phyloP scores from a whole-genome alignment of 1,139 yeast genomes.

The Meyerozyma smithsonii region DNA sequence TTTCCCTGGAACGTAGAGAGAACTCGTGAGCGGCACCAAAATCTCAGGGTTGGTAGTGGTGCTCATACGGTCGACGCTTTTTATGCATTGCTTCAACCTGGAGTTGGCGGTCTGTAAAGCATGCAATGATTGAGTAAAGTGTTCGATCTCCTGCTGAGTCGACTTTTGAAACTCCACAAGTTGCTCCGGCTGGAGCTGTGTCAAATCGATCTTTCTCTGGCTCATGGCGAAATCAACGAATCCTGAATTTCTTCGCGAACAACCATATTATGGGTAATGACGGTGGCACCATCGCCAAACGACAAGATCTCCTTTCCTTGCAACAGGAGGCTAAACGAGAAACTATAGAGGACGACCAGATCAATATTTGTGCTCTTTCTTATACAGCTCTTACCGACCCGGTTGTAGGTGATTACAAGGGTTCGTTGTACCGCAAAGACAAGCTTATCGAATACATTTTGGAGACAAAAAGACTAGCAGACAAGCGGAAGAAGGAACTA shows the following conservation, averaged over 20 bases:
- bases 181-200: constrained; percentile 76
- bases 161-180: constrained; percentile 78
- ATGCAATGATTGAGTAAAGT: constrained; percentile 76
- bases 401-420: constrained; percentile 68
- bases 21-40: constrained; percentile 83
- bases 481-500: constrained; percentile 13
- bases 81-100: constrained; percentile 78
- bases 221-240: too few relatives aligned
- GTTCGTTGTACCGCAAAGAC: constrained; percentile 67
- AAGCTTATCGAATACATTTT: constrained; percentile 56
- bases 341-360: constrained; percentile 32
- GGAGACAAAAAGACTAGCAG: constrained; percentile 10
- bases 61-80: constrained; percentile 55
- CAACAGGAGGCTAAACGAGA: constrained; percentile 16
- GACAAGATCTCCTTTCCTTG: constrained; percentile 37
- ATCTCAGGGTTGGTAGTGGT: constrained; percentile 39
- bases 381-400: constrained; percentile 30
- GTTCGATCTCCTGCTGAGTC: constrained; percentile 81
- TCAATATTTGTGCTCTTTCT: constrained; percentile 23
- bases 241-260: not conserved
- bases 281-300: constrained; percentile 47
- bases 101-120: constrained; percentile 81
- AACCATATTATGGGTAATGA: constrained; percentile 39
- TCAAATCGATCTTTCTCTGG: constrained; percentile 46
- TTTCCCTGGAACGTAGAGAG: constrained; percentile 85